Evolutionary conservation across 805 yeast genomes (phyloP), one percentile per base, ranked within the genome.

Genomic region (Metschnikowia lochheadii): DNA sequence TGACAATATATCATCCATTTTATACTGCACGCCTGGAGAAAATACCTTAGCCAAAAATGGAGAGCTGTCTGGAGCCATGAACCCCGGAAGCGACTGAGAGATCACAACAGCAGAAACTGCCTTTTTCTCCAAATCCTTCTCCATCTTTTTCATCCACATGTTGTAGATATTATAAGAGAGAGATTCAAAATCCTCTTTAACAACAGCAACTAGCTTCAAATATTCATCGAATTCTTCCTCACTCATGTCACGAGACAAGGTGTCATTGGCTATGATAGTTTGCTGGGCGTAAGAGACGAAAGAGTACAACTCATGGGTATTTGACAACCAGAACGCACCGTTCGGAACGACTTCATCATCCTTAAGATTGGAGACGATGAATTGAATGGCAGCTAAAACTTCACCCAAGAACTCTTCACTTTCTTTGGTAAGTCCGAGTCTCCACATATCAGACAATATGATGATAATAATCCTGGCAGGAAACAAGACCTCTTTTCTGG

Each of bases 241-340:
- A 52, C 89, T 88, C 90, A 94, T 85, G 54, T 87, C 96, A 53
- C 81, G 82, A 41, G 87, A 78, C 54, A 89, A 78, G 5, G 84
- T 78, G 63, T 87, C 96, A 63, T 89, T 89, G 42, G 88, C 91
- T 46, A 88, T 72, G 53, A 94, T 89, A n/a, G 96, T 89, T 52
- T 83, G 82, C 68, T 92, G 96, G 2, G 98, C 98, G 68, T 89
- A 87, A 14, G 91, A 83, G 52, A 92, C 96, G 75, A 94, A 94
- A 3, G 98, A 90, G 68, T 87, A 88, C 61, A 94, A 78, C 66
- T 94, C 98, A 66, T 94, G 97, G 2, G 95, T 91, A 70, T 94
- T 94, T 3, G 97, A 88, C 56, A 94, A 77, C 99, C 99, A 94
- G 75, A 91, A 94, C 0, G 97, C 96, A 58, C 97, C 98, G 60